Evolutionary conservation across 78 protist species (phyloP), one percentile per base, ranked within the genome.

Genomic region (Polysphondylium violaceum): DNA sequence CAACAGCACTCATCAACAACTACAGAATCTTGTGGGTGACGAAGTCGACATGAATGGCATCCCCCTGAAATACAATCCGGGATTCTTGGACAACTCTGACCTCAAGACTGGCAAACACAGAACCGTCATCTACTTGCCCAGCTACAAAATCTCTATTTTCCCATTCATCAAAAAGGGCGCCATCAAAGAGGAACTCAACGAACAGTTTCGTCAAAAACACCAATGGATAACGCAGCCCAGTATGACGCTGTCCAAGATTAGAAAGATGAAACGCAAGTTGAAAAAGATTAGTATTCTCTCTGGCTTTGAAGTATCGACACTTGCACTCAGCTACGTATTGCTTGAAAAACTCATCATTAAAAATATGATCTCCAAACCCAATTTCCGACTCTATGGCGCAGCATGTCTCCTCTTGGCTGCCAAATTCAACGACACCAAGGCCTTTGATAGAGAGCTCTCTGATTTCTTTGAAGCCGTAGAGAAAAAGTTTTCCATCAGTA

Each of bases 71-170:
- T 81, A 81, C 27, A 63, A 81, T 40, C 89, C 89, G 27, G 31
- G 44, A 8, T 81, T 81, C 41, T 56, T 81, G 43, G 89, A 81
- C 29, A 81, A 81, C 44, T 60, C 89, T 8, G 89, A 81, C 38
- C 29, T 81, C 29, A 81, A 81, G 25, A 81, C 89, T 41, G 89
- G 89, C 21, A 81, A 81, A 56, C 89, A 81, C 68, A 41, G 89
- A n/a, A 81, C 89, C 17, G 89, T 81, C 0, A 81, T 81, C 78
- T 68, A 81, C 25, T 40, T 81, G 21, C 76, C 65, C 31, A 23
- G 63, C 11, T 81, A 81, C 56, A 81, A 64, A 40, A 43, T 81
- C 0, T 81, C 89, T 0, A 81, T 81, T 27, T 67, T 81, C 33
- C 89, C 89, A 12, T 68, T 65, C 58, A 81, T 81, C 16, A 65